Evolutionary conservation across 1,284 basidiomycete genomes (phyloP).

Genomic region (Schizophyllum commune): DNA sequence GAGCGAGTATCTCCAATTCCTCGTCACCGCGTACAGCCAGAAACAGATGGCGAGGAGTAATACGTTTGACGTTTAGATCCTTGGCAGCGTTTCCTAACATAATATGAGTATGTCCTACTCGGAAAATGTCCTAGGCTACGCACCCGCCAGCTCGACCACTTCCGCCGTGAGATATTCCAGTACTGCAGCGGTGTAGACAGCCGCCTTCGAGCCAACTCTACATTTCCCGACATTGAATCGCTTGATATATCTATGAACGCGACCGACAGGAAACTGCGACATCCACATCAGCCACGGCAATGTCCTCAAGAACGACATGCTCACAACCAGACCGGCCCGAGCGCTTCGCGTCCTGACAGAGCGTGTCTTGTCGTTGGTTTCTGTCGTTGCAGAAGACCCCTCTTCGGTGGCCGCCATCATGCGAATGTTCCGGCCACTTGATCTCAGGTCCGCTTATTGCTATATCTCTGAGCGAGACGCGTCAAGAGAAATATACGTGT

Average conservation of each 20-base stretch:
- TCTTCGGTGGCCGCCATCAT: too few species aligned
- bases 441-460: too few species aligned
- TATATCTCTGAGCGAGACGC: too few species aligned
- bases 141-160: conserved; percentile 86
- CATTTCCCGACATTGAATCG: conserved; percentile 90
- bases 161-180: conserved; percentile 89
- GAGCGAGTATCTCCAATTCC: conserved; percentile 76
- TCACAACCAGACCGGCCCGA: too few species aligned
- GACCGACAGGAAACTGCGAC: conserved; percentile 87
- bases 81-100: conserved; percentile 88
- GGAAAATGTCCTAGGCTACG: conserved; percentile 17
- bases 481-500: too few species aligned
- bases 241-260: conserved; percentile 94
- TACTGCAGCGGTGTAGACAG: conserved; percentile 88
- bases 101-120: background rate
- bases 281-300: too few species aligned
- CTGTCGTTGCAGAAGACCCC: too few species aligned
- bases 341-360: too few species aligned
- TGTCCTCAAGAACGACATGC: too few species aligned
- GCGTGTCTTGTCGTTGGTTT: too few species aligned
- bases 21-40: conserved; percentile 96
- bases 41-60: conserved; percentile 90
- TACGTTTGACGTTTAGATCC: conserved; percentile 93
- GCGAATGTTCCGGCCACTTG: too few species aligned
- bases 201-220: conserved; percentile 87